These are phyloP conservation scores for Lablab purpureus DNA, from an alignment of 306 rosid species.

Conservation along the genomic window DNA sequence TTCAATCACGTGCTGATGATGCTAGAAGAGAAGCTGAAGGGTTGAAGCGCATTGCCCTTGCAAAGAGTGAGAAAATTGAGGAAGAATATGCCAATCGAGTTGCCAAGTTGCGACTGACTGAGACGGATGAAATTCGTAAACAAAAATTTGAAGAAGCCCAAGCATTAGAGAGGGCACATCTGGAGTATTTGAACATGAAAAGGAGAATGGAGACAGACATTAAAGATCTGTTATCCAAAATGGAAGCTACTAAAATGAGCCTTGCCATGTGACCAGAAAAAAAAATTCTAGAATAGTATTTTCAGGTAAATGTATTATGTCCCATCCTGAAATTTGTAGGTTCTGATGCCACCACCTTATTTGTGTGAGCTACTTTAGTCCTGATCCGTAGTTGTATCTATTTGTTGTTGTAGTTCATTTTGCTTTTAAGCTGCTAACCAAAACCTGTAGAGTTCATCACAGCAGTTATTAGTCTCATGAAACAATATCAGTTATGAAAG, in stretches of 20 bases:
- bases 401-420: conserved; percentile 48
- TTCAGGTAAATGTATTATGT: conserved; percentile 51
- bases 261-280: conserved; percentile 63
- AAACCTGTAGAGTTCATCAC: conserved; percentile 64
- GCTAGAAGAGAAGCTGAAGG: conserved; percentile 97
- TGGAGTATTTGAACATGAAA: conserved; percentile 86
- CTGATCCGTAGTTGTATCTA: conserved; percentile 53
- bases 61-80: conserved; percentile 85
- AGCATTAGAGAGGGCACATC: conserved; percentile 75
- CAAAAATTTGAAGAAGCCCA: conserved; percentile 86
- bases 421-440: conserved; percentile 65
- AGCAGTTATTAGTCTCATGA: conserved; percentile 56
- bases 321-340: conserved; percentile 52
- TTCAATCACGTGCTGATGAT: conserved; percentile 88
- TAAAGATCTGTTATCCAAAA: conserved; percentile 81
- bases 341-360: conserved; percentile 41
- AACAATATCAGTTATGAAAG: conserved; percentile 46
- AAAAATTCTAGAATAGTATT: conserved; percentile 42
- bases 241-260: conserved; percentile 95
- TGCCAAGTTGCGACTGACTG: conserved; percentile 68
- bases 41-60: conserved; percentile 81
- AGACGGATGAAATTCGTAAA: conserved; percentile 80
- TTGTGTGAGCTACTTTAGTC: conserved; percentile 49
- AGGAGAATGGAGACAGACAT: conserved; percentile 92
- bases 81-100: conserved; percentile 81